phyloP scores from a whole-genome alignment of 805 yeast genomes.

The Ogataea philodendri region DNA sequence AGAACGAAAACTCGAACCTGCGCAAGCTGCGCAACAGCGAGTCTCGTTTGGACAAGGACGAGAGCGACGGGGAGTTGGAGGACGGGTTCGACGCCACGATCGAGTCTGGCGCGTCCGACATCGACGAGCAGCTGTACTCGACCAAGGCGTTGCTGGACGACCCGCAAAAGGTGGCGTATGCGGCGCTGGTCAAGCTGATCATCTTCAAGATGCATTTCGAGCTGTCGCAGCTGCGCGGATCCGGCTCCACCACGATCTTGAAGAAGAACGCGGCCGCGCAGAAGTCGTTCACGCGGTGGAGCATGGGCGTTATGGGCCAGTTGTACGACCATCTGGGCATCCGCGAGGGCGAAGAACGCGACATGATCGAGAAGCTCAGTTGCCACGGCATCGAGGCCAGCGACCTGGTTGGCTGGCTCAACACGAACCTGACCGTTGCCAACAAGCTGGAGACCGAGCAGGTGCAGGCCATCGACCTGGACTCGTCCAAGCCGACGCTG shows the following conservation, averaged over 20 bases:
- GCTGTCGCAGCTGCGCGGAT: slow-evolving; percentile 59
- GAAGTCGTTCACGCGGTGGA: slow-evolving; percentile 82
- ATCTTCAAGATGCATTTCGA: slow-evolving; percentile 79
- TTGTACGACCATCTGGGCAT: slow-evolving; percentile 82
- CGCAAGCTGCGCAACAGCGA: slow-evolving; percentile 27
- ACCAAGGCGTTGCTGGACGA: slow-evolving; percentile 82
- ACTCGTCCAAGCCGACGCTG: slow-evolving; percentile 36
- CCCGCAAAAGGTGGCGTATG: slow-evolving; percentile 86
- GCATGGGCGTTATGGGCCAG: slow-evolving; percentile 64
- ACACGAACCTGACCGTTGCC: slow-evolving; percentile 38
- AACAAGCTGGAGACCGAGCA: slow-evolving; percentile 43
- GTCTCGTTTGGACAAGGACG: slow-evolving; percentile 21
- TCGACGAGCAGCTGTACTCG: slow-evolving; percentile 67
- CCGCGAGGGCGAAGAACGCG: slow-evolving; percentile 61
- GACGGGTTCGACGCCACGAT: slow-evolving; percentile 20
- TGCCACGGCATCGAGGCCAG: slow-evolving; percentile 74
- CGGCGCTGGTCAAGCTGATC: slow-evolving; percentile 75
- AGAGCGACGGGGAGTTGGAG: slow-evolving; percentile 26
- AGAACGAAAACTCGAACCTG: slow-evolving; percentile 33
- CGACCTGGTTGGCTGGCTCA: slow-evolving; percentile 68
- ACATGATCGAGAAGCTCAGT: slow-evolving; percentile 84
- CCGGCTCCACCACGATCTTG: slow-evolving; percentile 52
- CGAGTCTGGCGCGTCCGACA: slow-evolving; percentile 25
- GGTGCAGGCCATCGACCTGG: slow-evolving; percentile 22
- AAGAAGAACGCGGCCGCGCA: slow-evolving; percentile 65